Conservation (phyloP, 805 yeast genomes). For the Wickerhamiella parazyma region DNA sequence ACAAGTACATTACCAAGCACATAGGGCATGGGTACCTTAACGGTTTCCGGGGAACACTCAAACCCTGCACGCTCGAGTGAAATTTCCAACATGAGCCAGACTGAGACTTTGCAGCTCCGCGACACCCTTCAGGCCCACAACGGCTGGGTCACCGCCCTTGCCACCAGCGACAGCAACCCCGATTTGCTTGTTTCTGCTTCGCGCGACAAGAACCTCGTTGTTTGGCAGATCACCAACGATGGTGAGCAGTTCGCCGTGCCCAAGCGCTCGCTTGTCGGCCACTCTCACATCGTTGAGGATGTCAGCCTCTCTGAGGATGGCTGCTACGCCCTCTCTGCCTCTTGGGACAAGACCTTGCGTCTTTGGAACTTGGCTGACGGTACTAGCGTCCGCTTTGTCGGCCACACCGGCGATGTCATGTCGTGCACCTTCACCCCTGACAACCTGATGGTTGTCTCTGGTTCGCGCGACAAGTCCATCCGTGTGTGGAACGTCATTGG, state of each 20-base stretch:
- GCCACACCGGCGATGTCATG: constrained; percentile 95
- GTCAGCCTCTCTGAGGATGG: constrained; percentile 97
- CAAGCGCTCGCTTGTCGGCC: constrained; percentile 93
- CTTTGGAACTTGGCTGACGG: constrained; percentile 96
- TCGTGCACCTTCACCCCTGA: constrained; percentile 92
- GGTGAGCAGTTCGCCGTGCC: constrained; percentile 97
- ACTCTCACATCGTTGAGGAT: constrained; percentile 98
- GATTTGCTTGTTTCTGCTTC: constrained; percentile 96
- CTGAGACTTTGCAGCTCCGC: constrained; percentile 96
- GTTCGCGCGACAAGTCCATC: constrained; percentile 98
- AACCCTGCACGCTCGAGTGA: not conserved
- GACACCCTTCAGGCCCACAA: constrained; percentile 88
- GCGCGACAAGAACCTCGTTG: constrained; percentile 96
- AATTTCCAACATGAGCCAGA: constrained; percentile 21
- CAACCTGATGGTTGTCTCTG: constrained; percentile 96
- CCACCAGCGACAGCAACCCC: constrained; percentile 97
- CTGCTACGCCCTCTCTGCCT: constrained; percentile 92
- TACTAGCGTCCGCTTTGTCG: constrained; percentile 88
- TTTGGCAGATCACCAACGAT: constrained; percentile 95
- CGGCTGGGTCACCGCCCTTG: constrained; percentile 92
- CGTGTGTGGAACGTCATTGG: constrained; percentile 99
- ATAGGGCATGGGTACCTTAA: constrained; percentile 13
- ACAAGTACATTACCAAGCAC: not conserved
- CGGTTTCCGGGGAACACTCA: constrained; percentile 13
- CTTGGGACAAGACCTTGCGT: constrained; percentile 99